Conservation (phyloP, 73 alveolate species). For the Diophrys sp. region DNA sequence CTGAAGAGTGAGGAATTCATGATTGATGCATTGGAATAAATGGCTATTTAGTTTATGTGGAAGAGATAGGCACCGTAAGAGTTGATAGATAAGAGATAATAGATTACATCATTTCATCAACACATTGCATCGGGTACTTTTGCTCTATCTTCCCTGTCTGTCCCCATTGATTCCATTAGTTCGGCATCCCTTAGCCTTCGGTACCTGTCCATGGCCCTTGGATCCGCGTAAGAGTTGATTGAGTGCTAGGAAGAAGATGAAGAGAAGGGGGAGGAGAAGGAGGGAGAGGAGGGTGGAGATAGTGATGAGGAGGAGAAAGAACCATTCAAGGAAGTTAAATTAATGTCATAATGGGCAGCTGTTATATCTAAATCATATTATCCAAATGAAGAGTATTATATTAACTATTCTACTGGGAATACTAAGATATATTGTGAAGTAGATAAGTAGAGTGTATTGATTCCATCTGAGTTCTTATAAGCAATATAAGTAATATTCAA, state of each 20-base stretch:
- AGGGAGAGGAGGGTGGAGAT: background rate
- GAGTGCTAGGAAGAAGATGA: slow-evolving; percentile 2
- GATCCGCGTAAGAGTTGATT: background rate
- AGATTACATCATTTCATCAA: no score
- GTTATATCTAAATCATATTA: background rate
- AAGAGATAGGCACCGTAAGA: slow-evolving; percentile 4
- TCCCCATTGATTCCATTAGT: no score
- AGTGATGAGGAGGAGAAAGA: background rate
- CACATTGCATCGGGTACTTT: no score
- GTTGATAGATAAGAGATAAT: background rate
- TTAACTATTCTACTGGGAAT: background rate
- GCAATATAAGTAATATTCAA: no score
- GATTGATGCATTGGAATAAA: background rate
- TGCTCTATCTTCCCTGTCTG: no score
- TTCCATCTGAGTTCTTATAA: background rate
- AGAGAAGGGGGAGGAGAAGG: background rate
- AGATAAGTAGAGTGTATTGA: background rate
- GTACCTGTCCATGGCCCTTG: no score
- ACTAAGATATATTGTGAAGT: background rate
- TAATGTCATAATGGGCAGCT: background rate
- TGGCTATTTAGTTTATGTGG: slow-evolving; percentile 4
- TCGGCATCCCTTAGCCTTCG: no score
- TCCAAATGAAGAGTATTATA: background rate
- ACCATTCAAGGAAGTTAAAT: background rate
- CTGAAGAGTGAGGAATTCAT: background rate